Evolutionary conservation across 1,284 basidiomycete species (phyloP).

Genomic region (Irpex sp.): DNA sequence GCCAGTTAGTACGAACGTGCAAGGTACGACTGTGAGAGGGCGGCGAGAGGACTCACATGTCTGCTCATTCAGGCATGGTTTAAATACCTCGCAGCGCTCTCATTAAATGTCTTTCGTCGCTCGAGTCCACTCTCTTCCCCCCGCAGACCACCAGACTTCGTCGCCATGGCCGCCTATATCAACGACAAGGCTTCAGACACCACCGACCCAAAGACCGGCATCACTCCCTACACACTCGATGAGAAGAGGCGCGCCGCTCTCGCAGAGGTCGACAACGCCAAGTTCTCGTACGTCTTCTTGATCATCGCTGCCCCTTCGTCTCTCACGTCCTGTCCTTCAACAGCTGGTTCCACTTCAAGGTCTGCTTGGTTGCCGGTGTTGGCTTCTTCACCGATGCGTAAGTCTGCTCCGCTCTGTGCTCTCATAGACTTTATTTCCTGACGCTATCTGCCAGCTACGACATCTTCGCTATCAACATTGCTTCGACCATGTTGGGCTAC

Average conservation of each 20-base stretch:
- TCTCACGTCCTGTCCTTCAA: background rate
- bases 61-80: background rate
- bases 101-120: background rate
- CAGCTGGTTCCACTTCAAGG: constrained; percentile 61
- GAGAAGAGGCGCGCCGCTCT: constrained; percentile 46
- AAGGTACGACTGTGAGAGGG: constrained; percentile 10
- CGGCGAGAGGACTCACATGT: constrained; percentile 3
- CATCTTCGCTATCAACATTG: constrained; percentile 54
- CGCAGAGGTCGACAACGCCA: constrained; percentile 52
- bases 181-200: constrained; percentile 15
- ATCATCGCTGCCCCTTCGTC: constrained; percentile 14
- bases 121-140: constrained; percentile 11
- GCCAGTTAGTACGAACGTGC: constrained; percentile 17
- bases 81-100: background rate
- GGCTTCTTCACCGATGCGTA: constrained; percentile 86
- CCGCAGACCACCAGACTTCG: constrained; percentile 1
- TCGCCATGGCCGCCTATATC: constrained; percentile 15
- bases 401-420: constrained; percentile 21
- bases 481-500: constrained; percentile 52
- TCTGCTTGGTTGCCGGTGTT: constrained; percentile 72
- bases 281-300: constrained; percentile 38
- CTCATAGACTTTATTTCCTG: background rate
- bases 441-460: constrained; percentile 32
- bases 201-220: constrained; percentile 9
- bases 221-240: constrained; percentile 17